Evolutionary conservation across 2,329 filamentous ascomycete genomes (phyloP).

Genomic region (Ascochyta fabae): DNA sequence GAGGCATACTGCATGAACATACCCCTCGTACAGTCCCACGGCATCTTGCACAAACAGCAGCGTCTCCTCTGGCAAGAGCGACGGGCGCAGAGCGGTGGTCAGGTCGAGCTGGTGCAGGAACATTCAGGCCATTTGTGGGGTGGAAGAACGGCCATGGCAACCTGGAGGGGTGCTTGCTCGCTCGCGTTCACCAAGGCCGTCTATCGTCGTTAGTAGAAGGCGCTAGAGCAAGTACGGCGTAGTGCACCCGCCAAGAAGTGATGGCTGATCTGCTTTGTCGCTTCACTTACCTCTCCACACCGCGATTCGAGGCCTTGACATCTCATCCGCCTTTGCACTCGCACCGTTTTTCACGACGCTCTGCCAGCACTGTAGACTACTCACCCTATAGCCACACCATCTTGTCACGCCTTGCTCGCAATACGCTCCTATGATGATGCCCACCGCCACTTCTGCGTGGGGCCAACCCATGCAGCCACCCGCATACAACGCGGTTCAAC

Average conservation of each 20-base stretch:
- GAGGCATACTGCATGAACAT: slow-evolving; percentile 49
- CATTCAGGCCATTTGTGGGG: slow-evolving; percentile 70
- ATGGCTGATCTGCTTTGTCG: slow-evolving; percentile 24
- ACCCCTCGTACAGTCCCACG: slow-evolving; percentile 97
- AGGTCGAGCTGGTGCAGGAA: slow-evolving; percentile 95
- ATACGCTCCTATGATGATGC: slow-evolving; percentile 31
- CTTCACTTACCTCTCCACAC: slow-evolving; percentile 30
- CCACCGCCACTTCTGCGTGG: slow-evolving; percentile 39
- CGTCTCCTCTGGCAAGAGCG: slow-evolving; percentile 90
- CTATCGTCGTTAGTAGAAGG: slow-evolving; percentile 26
- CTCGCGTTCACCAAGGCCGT: slow-evolving; percentile 21
- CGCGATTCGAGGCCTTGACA: slow-evolving; percentile 14
- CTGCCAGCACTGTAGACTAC: slow-evolving; percentile 17
- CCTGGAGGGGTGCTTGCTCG: slow-evolving; percentile 10
- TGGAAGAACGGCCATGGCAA: slow-evolving; percentile 22
- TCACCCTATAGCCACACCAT: slow-evolving; percentile 21
- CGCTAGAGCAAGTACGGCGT: slow-evolving; percentile 18
- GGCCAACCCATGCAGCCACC: slow-evolving; percentile 35
- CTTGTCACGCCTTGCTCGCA: slow-evolving; percentile 12
- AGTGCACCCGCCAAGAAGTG: slow-evolving; percentile 17
- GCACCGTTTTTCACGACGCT: not conserved
- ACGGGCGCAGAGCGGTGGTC: slow-evolving; percentile 93
- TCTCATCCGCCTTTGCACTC: slow-evolving; percentile 6
- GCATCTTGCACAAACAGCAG: slow-evolving; percentile 96
- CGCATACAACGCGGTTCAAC: slow-evolving; percentile 56